Base-by-base conservation (phyloP, 345 rosid species). In the Noccaea caerulescens region DNA sequence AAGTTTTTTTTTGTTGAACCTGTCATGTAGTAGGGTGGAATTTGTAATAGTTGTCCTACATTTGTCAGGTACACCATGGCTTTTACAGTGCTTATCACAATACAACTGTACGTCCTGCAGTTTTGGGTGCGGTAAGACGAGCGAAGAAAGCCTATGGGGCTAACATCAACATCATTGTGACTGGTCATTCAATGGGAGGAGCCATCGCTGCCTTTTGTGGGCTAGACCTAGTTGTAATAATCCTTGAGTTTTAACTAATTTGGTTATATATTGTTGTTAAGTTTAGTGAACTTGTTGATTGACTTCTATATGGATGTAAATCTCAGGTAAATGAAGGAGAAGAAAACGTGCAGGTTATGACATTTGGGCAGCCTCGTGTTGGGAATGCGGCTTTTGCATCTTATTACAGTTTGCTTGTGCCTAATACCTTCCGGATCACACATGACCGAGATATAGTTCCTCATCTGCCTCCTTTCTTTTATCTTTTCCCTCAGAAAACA, bases 121-220 rank as follows among this genome's bases (percentile, higher is more conserved):
- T 93, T 76, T 47, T 93, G 44, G 76, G 36, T 79, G 97, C 96
- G 3, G 79, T 93, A 66, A 74, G 72, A 69, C 80, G 65, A 49
- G 91, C 88, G 1, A 86, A 76, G 79, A 68, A 88, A 43, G 45
- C 60, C 69, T 86, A 90, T 75, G 97, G 96, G 56, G 82, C 71
- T n/a, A 60, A 55, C 23, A 78, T 90, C 79, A 79, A 55, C 38
- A 79, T 90, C 66, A 84, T 90, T 75, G 92, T 88, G 78, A 90
- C 96, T 6, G 98, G 97, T 10, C 98, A 93, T 82, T 93, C 98
- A n/a, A 90, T 93, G 98, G 97, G 97, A 80, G 98, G 86, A 66
- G 94, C 98, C 47, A 88, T 93, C 86, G 98, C 96, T 66, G 77
- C 98, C 46, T 90, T 93, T 78, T 85, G 97, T 59, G 96, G 84